Base-by-base conservation (phyloP, 352 stramenopile genomes). In the Pythium vanterpoolii region DNA sequence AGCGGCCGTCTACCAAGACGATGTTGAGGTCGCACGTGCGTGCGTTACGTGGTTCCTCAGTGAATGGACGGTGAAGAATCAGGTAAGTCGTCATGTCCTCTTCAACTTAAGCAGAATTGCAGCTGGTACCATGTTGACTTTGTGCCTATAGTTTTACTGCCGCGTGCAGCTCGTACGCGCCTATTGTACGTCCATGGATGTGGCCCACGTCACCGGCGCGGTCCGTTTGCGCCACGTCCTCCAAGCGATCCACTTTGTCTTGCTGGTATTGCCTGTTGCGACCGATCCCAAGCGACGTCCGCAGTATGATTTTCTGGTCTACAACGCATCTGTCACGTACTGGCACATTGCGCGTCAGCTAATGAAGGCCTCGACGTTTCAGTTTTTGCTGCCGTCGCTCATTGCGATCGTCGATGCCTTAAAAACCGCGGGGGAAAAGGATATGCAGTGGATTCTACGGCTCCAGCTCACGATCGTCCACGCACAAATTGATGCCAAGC, bases 251-350 rank as follows among this genome's bases (percentile, higher is more conserved):
- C 73, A 81, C 28, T 90, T 83, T 48, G 66, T 97, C 14, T 56
- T 94, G 30, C 60, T 79, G 16, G 87, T 91, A 26, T 46, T 96
- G 3, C 74, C 85, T 1, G 78, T 97, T 23, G 87, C 86, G 18
- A 77, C 70, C 2, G 73, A 91, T 21, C 56, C 68, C 1, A 71
- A 62, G 18, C 84, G 85, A 7, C 78, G 86, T 0, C 78, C 80
- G 11, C 62, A 67, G 11, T 97, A 97, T 71, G 79, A 95, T 50
- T 97, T 97, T 57, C 74, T 97, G 16, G 75, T 97, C 50, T 97
- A 96, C 83, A 97, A 97, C 52, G 85, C 85, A 11, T 96, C 84
- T 0, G 77, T 97, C 11, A 76, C 79, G 27, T 94, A 92, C 51
- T 97, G 89, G 89, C 81, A 83, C 19, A 78, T 96, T 46, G 74